Base-by-base conservation (phyloP, 495 filamentous ascomycete genomes). In the Neurospora cerealis region DNA sequence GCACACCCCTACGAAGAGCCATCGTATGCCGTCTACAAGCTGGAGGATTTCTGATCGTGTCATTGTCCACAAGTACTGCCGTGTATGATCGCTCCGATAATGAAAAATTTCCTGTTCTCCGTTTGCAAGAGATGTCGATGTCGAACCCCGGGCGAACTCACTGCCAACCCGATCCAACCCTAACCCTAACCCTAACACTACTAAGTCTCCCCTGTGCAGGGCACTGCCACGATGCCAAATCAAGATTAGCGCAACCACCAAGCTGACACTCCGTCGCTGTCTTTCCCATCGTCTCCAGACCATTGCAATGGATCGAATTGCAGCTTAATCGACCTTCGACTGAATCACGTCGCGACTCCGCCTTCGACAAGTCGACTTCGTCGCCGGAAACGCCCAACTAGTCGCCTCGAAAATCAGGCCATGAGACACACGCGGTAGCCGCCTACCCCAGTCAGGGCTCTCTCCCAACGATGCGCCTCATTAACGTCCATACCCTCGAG, bases 1-100 rank as follows among this genome's bases (percentile, higher is more conserved):
- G 87, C 89, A 32, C 92, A 95, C 87, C 93, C 92, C 34, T 95
- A 95, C 78, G 93, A 94, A 77, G 90, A 92, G 78, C 87, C 88
- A 17, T 86, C 89, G 2, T 95, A 95, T 85, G 87, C 91, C 74
- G 92, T 94, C 34, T 91, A 88, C 81, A 91, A 87, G 80, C 78
- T 93, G 77, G 91, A 95, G 81, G 86, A 91, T 83, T 87, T 93
- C 74, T 93, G 80, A 83, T 46, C 6, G 5, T 17, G 5, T 17
- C 54, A 15, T 62, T 17, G 24, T 15, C 54, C 5, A 28, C 54
- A 62, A 60, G 3, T 5, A 60, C 11, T 15, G 2, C 1, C 24
- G 21, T 28, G 48, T 60, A 60, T 11, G 24, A 54, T 60, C 10
- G 21, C 21, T 28, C 11, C 21, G 5, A 60, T 15, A 28, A 15